A percentile compares a stretch with the other conserved stretches of the same genome.
Evolutionary conservation across 495 filamentous ascomycete species (phyloP).

Genomic region (Xylaria sp.): DNA sequence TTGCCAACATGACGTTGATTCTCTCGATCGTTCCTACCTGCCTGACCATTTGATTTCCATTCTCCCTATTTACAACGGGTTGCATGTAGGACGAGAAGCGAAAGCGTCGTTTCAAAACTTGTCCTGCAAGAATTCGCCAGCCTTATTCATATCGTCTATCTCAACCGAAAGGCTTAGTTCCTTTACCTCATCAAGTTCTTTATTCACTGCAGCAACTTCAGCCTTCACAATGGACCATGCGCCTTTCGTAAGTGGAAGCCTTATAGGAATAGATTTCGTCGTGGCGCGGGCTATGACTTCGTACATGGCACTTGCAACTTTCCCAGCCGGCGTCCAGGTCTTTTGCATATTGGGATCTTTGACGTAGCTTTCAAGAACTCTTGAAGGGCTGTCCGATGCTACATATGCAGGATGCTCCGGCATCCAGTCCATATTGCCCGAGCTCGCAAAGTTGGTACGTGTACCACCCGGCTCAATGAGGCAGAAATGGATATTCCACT

Average conservation of each 20-base stretch:
- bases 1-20: too few species aligned
- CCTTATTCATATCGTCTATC: slow-evolving; percentile 25
- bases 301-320: slow-evolving; percentile 46
- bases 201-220: slow-evolving; percentile 40
- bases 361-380: slow-evolving; percentile 45
- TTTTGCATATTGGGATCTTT: slow-evolving; percentile 38
- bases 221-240: slow-evolving; percentile 45
- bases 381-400: slow-evolving; percentile 41
- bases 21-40: too few species aligned
- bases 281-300: slow-evolving; percentile 41
- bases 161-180: slow-evolving; percentile 41
- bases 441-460: slow-evolving; percentile 48
- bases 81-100: too few species aligned
- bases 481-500: slow-evolving; percentile 51
- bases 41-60: too few species aligned
- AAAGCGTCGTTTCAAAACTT: background rate
- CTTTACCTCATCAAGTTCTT: slow-evolving; percentile 42
- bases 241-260: slow-evolving; percentile 50
- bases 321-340: slow-evolving; percentile 43
- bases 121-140: slow-evolving; percentile 28
- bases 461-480: slow-evolving; percentile 55
- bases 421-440: slow-evolving; percentile 28
- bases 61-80: too few species aligned
- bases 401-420: slow-evolving; percentile 45
- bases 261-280: slow-evolving; percentile 42